Percentiles rank a stretch among this genome's conserved stretches.
Evolutionary conservation across 805 yeast genomes (phyloP).

Genomic region (Cephaloascus albidus): DNA sequence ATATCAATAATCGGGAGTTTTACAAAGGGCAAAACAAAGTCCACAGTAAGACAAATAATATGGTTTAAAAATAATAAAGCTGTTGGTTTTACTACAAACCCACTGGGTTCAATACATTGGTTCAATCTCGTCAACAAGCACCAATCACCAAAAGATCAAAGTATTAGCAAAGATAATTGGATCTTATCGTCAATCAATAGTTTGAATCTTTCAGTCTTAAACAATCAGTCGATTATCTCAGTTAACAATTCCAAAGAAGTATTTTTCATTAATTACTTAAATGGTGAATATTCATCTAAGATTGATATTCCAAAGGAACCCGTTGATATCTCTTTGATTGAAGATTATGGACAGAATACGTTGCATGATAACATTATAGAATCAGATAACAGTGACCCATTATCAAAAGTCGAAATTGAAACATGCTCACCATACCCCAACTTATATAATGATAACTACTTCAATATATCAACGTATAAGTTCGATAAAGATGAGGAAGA

Average conservation of each 20-base stretch:
- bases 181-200: conserved; percentile 26
- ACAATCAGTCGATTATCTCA: background rate
- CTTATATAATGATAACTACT: background rate
- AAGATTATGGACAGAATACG: background rate
- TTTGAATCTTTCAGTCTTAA: background rate
- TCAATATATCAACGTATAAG: background rate
- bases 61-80: conserved; percentile 41
- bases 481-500: background rate
- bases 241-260: background rate
- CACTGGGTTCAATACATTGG: conserved; percentile 56
- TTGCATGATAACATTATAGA: background rate
- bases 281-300: background rate
- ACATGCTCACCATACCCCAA: conserved; percentile 32
- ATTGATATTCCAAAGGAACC: background rate
- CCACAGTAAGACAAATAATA: conserved; percentile 36
- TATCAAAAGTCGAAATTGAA: conserved; percentile 48
- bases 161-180: conserved; percentile 27
- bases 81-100: conserved; percentile 41
- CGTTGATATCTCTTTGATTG: background rate
- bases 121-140: conserved; percentile 34
- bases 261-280: background rate
- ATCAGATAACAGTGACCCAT: conserved; percentile 14
- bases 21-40: conserved; percentile 53
- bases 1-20: conserved; percentile 49
- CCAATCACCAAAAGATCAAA: conserved; percentile 5